Percentiles rank a stretch among this genome's conserved stretches.
These are phyloP conservation scores for Aspergillus bridgeri DNA, from an alignment of 495 filamentous ascomycete genomes.

Conservation along the genomic window DNA sequence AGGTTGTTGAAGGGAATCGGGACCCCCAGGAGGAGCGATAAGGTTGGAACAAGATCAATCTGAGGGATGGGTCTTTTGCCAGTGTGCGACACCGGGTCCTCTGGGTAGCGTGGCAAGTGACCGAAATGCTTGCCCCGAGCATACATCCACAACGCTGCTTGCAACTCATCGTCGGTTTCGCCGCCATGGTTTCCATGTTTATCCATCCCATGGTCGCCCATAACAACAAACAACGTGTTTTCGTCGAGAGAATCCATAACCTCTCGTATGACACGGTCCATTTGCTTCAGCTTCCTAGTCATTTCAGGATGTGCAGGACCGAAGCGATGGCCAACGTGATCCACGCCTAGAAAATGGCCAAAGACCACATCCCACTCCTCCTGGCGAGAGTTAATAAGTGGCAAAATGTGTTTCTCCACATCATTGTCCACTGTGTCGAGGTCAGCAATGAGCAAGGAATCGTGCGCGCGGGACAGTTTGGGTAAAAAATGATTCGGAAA, in stretches of 20 bases:
- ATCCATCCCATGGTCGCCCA: conserved; percentile 99
- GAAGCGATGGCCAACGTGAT: conserved; percentile 94
- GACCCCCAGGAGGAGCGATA: conserved; percentile 81
- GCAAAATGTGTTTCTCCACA: conserved; percentile 83
- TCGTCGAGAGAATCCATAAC: conserved; percentile 71
- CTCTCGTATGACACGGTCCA: conserved; percentile 72
- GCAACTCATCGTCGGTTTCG: conserved; percentile 87
- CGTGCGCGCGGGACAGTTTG: conserved; percentile 76
- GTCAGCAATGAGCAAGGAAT: conserved; percentile 97
- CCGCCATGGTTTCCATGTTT: conserved; percentile 92
- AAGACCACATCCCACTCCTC: conserved; percentile 84
- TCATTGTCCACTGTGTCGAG: conserved; percentile 93
- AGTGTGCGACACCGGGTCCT: no score
- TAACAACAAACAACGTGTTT: conserved; percentile 82
- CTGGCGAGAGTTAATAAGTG: conserved; percentile 61
- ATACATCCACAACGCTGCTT: conserved; percentile 97
- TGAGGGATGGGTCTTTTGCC: conserved; percentile 57
- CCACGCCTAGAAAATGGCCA: conserved; percentile 88
- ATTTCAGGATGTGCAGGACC: conserved; percentile 88
- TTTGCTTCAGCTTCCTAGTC: conserved; percentile 81
- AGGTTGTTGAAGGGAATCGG: conserved; percentile 96
- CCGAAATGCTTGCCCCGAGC: conserved; percentile 36
- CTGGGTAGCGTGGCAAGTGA: neutral
- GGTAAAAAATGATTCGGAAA: conserved; percentile 87
- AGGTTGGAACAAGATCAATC: conserved; percentile 89